phyloP scores from a whole-genome alignment of 257 asterid genomes.

The Echites panduratus region DNA sequence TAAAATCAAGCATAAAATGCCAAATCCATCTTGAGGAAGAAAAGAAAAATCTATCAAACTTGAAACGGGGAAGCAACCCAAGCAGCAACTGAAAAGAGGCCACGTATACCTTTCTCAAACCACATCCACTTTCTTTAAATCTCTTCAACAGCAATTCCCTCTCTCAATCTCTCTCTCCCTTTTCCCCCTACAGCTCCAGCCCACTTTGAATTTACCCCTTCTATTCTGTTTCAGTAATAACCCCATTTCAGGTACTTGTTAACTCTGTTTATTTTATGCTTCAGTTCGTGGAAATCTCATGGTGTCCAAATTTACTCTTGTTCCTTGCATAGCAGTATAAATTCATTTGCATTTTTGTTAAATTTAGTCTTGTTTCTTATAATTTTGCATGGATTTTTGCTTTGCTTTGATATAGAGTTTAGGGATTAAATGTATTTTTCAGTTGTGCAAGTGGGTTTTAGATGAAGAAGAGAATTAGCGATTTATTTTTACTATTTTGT shows the following conservation, averaged over 20 bases:
- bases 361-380: no score
- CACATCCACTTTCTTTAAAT: conserved; percentile 64
- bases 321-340: background rate
- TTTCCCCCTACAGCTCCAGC: conserved; percentile 4
- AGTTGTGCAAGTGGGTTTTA: conserved; percentile 1
- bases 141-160: conserved; percentile 11
- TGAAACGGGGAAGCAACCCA: conserved; percentile 14
- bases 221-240: conserved; percentile 9
- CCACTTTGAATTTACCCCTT: conserved; percentile 3
- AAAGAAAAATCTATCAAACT: conserved; percentile 22
- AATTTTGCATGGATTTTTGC: background rate
- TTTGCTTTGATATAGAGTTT: background rate
- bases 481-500: background rate
- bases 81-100: conserved; percentile 31
- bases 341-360: no score
- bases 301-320: background rate
- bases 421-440: background rate
- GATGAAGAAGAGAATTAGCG: background rate
- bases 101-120: conserved; percentile 51
- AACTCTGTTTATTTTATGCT: background rate
- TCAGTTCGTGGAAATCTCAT: background rate
- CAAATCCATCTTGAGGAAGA: conserved; percentile 5
- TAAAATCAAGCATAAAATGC: conserved; percentile 16
- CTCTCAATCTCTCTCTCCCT: conserved; percentile 2
- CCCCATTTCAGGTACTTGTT: conserved; percentile 25